phyloP scores from a whole-genome alignment of 2,329 filamentous ascomycete species.

The Westerdykella aurantiaca region DNA sequence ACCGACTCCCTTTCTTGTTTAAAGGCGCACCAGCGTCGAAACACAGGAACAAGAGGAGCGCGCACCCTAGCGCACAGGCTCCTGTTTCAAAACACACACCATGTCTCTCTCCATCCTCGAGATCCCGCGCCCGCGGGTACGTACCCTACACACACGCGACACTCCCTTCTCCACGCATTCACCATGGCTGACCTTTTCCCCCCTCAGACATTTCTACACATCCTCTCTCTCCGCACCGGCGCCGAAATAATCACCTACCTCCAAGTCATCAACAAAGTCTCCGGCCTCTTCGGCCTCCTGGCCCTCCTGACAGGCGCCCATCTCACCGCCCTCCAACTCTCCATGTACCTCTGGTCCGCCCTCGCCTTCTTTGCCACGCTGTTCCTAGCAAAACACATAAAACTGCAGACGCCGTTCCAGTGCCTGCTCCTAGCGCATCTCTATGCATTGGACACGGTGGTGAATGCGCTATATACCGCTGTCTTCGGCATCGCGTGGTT shows the following conservation, averaged over 20 bases:
- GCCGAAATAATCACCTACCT: conserved; percentile 78
- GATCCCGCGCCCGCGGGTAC: conserved; percentile 36
- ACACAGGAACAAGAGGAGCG: neutral
- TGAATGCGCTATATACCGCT: conserved; percentile 77
- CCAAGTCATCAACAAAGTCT: conserved; percentile 86
- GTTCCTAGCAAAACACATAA: conserved; percentile 72
- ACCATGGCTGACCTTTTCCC: conserved; percentile 10
- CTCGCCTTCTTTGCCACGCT: conserved; percentile 61
- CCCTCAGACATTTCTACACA: conserved; percentile 70
- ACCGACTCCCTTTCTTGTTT: neutral
- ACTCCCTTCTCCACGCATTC: neutral
- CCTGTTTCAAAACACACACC: conserved; percentile 7
- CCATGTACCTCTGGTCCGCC: conserved; percentile 87
- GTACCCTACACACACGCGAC: conserved; percentile 9
- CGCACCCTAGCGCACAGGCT: too few species aligned
- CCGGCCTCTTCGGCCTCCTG: conserved; percentile 82
- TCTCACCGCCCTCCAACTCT: conserved; percentile 75
- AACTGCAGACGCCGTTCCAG: conserved; percentile 70
- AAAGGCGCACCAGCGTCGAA: neutral
- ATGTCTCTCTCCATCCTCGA: conserved; percentile 34
- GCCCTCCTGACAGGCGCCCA: conserved; percentile 82
- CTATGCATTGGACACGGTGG: conserved; percentile 73
- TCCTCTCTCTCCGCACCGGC: conserved; percentile 80
- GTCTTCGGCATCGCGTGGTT: conserved; percentile 85
- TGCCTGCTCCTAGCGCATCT: conserved; percentile 77